Base-by-base conservation (phyloP, 768 basidiomycete species). In the Boletus sp. region DNA sequence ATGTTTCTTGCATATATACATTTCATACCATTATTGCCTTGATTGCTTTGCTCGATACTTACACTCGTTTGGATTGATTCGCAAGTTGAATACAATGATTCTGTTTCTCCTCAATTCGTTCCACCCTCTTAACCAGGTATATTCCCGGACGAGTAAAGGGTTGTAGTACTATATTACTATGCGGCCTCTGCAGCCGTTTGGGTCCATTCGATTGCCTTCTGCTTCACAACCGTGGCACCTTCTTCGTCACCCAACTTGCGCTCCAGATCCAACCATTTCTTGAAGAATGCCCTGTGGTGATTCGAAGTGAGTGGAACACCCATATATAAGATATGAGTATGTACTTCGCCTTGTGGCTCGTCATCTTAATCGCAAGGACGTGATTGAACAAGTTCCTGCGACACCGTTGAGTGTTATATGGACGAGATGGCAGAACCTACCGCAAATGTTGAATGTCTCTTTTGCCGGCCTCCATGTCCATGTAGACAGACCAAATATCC, bases 401-500 rank as follows among this genome's bases (percentile, higher is more conserved):
- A 41, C 23, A 15, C 30, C 4, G 50, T 45, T 39, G 47, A 39
- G 5, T 33, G 9, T 50, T 33, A 38, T 19, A 37, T 2, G 13
- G 10, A 19, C 32, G 14, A 32, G 21, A 35, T 38, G 11, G 25
- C 42, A 13, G 46, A 51, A 54, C 78, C 33, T 68, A 89, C 90
- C 93, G 77, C 48, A 93, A 69, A 58, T 81, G 84, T 63, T 88
- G 87, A 27, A 97, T 85, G 70, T 96, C 86, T 14, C 78, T 74
- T 70, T 88, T 86, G 32, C 81, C 79, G 5, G 85, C 87, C 67
- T 98, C 92, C 88, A 97, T 95, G 70, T 99, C 97, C 72, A 98
- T 87, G 72, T 99, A 99, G 47, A 98, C 77, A 38, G 87, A 89
- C 96, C 97, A 98, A 46, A 98, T 75, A 65, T 98, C 94, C 80